These are phyloP conservation scores for Sporobolus alterniflorus DNA, from an alignment of 202 grass and related monocot genomes.

Conservation along the genomic window DNA sequence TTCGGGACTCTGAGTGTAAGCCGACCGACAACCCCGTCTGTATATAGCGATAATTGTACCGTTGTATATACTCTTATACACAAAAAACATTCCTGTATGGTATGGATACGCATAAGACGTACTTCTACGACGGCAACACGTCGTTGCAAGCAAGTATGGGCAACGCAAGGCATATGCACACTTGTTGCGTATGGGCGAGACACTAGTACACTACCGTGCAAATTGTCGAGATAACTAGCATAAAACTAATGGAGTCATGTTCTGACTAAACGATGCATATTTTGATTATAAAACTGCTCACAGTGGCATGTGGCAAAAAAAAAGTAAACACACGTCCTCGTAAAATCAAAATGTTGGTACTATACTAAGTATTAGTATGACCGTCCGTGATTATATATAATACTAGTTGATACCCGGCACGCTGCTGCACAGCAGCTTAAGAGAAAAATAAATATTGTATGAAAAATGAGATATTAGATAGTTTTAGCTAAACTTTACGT, in stretches of 20 bases:
- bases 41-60: too few relatives aligned
- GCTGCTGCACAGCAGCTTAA: too few relatives aligned
- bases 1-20: too few relatives aligned
- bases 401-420: too few relatives aligned
- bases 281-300: background rate
- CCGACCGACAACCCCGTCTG: too few relatives aligned
- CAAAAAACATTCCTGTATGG: too few relatives aligned
- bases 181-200: background rate
- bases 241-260: background rate
- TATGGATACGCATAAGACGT: background rate
- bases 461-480: too few relatives aligned
- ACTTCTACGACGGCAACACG: background rate
- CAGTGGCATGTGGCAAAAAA: conserved; percentile 26
- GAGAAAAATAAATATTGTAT: too few relatives aligned
- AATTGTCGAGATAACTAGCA: background rate
- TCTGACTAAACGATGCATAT: background rate
- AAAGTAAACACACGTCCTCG: background rate
- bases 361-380: background rate
- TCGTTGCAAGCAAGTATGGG: background rate
- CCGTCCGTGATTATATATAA: background rate
- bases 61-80: too few relatives aligned
- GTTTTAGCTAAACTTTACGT: too few relatives aligned
- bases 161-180: background rate
- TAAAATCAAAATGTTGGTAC: background rate
- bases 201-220: background rate